A percentile compares a stretch with the other conserved stretches of the same genome.
These are phyloP conservation scores for Aurinia saxatilis DNA, from an alignment of 345 rosid species.

Conservation along the genomic window DNA sequence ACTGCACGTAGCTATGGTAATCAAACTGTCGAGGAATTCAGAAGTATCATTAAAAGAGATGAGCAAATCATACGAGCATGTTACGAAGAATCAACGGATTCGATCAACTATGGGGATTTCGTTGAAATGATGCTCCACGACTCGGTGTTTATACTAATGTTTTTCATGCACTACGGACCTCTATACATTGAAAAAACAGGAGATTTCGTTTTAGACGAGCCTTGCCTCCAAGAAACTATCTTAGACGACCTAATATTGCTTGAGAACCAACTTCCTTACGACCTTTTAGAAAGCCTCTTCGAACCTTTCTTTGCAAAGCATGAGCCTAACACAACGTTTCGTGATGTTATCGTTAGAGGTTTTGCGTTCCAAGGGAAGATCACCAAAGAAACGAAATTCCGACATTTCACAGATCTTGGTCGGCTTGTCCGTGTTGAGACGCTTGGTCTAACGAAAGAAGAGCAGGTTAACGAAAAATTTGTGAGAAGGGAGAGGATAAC, in stretches of 20 bases:
- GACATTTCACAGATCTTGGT: background rate
- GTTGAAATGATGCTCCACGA: background rate
- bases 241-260: too few species aligned
- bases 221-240: background rate
- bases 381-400: background rate
- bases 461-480: background rate
- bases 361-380: background rate
- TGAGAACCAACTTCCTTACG: too few species aligned
- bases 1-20: background rate
- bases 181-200: background rate
- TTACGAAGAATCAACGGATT: background rate
- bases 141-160: background rate
- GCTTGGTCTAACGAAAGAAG: too few species aligned
- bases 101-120: background rate
- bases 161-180: background rate
- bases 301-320: background rate
- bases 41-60: background rate
- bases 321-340: background rate
- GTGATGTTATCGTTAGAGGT: background rate
- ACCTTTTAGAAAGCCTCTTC: background rate
- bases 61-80: background rate
- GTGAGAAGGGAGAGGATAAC: background rate
- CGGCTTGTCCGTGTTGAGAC: too few species aligned
- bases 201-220: background rate
- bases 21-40: background rate